Conservation (phyloP, 108 stramenopile genomes). For the Nitzschia sp. region DNA sequence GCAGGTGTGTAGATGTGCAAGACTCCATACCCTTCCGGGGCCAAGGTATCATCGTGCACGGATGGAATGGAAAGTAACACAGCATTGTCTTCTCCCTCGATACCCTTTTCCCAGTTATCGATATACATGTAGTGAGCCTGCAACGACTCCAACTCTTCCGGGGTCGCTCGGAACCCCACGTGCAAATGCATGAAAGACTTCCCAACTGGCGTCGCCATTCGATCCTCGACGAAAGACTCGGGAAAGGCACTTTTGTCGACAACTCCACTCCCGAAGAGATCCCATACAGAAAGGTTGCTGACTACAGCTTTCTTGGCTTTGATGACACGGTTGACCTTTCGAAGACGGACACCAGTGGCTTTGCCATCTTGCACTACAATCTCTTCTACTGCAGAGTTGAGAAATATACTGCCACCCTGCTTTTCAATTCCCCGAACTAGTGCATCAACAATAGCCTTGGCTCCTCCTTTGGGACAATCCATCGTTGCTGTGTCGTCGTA, state of each 20-base stretch:
- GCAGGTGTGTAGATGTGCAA: slow-evolving; percentile 86
- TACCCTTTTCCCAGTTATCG: slow-evolving; percentile 71
- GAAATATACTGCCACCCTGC: slow-evolving; percentile 58
- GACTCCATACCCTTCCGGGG: slow-evolving; percentile 79
- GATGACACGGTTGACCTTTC: slow-evolving; percentile 30
- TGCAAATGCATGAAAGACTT: slow-evolving; percentile 87
- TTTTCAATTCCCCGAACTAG: slow-evolving; percentile 86
- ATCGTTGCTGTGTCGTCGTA: slow-evolving; percentile 73
- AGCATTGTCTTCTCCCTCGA: slow-evolving; percentile 83
- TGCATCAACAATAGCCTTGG: slow-evolving; percentile 82
- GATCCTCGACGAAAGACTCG: slow-evolving; percentile 48
- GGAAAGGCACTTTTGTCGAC: slow-evolving; percentile 51
- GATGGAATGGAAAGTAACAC: slow-evolving; percentile 85
- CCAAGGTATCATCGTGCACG: slow-evolving; percentile 82
- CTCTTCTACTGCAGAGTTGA: slow-evolving; percentile 67
- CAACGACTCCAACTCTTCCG: slow-evolving; percentile 55
- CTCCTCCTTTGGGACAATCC: slow-evolving; percentile 87
- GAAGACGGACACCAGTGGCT: slow-evolving; percentile 63
- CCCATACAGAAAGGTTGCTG: slow-evolving; percentile 74
- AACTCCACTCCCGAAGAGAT: slow-evolving; percentile 63
- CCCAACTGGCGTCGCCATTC: slow-evolving; percentile 55
- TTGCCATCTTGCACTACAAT: slow-evolving; percentile 60
- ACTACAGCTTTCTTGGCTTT: slow-evolving; percentile 69
- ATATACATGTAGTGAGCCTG: slow-evolving; percentile 88
- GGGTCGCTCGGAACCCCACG: slow-evolving; percentile 69